Evolutionary conservation across 2,329 filamentous ascomycete genomes (phyloP).

Genomic region (Teratosphaeria epicoccoides): DNA sequence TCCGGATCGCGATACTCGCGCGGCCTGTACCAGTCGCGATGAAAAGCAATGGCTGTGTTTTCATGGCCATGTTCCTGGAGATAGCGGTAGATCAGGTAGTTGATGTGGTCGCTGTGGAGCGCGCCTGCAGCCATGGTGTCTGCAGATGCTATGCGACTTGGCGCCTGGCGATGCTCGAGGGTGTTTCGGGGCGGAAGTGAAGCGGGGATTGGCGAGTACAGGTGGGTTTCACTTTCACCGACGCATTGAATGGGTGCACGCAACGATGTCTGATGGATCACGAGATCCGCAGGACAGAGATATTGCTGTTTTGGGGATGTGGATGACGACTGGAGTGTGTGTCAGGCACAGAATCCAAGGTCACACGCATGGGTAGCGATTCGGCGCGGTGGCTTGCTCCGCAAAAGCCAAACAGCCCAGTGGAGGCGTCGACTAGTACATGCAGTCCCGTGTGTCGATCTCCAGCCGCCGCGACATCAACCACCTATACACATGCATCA

Average conservation of each 20-base stretch:
- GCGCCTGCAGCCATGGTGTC: slow-evolving; percentile 11
- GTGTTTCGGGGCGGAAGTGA: background rate
- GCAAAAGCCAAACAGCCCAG: background rate
- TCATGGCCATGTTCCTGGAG: slow-evolving; percentile 29
- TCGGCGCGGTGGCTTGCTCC: background rate
- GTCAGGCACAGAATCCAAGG: background rate
- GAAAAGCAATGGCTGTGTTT: slow-evolving; percentile 42
- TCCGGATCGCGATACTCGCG: slow-evolving; percentile 41
- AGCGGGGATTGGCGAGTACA: background rate
- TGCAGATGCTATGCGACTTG: background rate
- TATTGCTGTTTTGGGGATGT: background rate
- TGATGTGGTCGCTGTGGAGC: slow-evolving; percentile 52
- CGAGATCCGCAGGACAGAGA: background rate
- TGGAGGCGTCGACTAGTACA: too few relatives aligned
- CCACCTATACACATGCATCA: background rate
- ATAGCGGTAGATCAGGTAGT: slow-evolving; percentile 60
- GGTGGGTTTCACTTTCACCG: background rate
- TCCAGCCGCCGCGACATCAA: background rate
- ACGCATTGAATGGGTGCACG: background rate
- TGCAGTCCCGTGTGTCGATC: too few relatives aligned
- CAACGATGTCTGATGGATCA: background rate
- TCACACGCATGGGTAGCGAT: background rate
- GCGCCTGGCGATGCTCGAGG: background rate
- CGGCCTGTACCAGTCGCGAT: slow-evolving; percentile 49
- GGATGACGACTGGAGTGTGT: background rate